These are phyloP conservation scores for Fusarium subtropicale DNA, from an alignment of 2,329 filamentous ascomycete species.

Conservation along the genomic window DNA sequence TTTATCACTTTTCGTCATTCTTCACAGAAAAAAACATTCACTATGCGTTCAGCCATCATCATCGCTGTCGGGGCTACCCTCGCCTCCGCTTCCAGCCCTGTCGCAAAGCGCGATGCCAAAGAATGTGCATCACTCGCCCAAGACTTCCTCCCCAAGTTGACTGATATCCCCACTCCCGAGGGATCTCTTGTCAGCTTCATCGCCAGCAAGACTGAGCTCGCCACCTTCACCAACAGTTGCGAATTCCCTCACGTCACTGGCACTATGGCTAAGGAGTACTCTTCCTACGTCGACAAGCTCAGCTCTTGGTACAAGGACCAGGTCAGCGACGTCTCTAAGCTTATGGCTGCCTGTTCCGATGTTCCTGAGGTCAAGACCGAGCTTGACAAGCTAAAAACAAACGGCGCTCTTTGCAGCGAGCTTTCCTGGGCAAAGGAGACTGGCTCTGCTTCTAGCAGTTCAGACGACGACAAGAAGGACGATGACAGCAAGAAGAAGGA, in stretches of 20 bases:
- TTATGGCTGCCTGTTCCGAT: constrained; percentile 48
- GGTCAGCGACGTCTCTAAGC: constrained; percentile 28
- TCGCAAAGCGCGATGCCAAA: constrained; percentile 37
- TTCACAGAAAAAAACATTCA: neutral
- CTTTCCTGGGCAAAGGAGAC: constrained; percentile 29
- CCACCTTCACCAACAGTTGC: constrained; percentile 41
- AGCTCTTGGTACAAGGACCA: constrained; percentile 43
- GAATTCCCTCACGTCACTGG: constrained; percentile 46
- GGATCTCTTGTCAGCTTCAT: constrained; percentile 37
- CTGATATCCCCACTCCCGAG: constrained; percentile 38
- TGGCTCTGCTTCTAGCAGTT: constrained; percentile 12
- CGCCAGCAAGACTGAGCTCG: constrained; percentile 33
- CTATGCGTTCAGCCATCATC: constrained; percentile 27
- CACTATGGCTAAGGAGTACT: constrained; percentile 44
- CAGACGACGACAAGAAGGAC: neutral
- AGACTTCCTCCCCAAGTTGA: constrained; percentile 36
- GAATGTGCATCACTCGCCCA: constrained; percentile 38
- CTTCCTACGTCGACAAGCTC: constrained; percentile 39
- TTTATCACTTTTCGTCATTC: neutral
- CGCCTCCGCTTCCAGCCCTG: constrained; percentile 21
- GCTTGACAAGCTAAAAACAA: constrained; percentile 3
- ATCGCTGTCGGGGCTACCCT: constrained; percentile 21
- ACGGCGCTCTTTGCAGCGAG: constrained; percentile 19
- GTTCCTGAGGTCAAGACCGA: constrained; percentile 39
- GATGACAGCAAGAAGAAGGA: constrained; percentile 13